phyloP scores from a whole-genome alignment of 2,329 filamentous ascomycete species.

The Curvularia sp. region DNA sequence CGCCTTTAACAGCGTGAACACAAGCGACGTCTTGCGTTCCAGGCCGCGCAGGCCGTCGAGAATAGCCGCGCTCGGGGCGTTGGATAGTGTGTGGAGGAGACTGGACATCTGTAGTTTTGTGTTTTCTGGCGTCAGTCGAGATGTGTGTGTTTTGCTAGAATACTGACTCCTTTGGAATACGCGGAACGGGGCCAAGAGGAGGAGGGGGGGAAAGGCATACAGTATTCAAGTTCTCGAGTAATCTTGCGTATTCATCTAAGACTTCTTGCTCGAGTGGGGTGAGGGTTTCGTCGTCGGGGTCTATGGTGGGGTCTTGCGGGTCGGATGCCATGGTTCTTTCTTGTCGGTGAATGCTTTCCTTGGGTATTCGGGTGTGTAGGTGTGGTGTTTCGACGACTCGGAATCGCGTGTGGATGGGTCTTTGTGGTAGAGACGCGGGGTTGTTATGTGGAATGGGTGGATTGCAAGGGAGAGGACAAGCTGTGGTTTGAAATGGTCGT shows the following conservation, averaged over 20 bases:
- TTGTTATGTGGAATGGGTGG: neutral
- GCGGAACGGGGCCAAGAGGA: neutral
- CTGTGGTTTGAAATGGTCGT: neutral
- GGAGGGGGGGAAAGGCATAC: constrained; percentile 55
- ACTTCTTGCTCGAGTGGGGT: constrained; percentile 90
- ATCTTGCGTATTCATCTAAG: constrained; percentile 86
- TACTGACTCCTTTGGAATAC: too few relatives aligned
- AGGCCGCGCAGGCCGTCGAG: constrained; percentile 85
- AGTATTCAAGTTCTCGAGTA: constrained; percentile 90
- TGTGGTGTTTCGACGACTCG: neutral
- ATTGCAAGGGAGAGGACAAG: neutral
- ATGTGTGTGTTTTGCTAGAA: too few relatives aligned
- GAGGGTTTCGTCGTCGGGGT: constrained; percentile 52
- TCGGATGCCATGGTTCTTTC: constrained; percentile 23
- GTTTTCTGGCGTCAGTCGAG: neutral
- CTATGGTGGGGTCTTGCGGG: constrained; percentile 16
- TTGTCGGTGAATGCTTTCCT: neutral
- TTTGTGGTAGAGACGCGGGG: neutral
- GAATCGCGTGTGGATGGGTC: neutral
- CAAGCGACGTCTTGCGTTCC: constrained; percentile 91
- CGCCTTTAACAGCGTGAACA: constrained; percentile 95
- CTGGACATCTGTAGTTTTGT: constrained; percentile 55
- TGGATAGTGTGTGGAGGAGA: constrained; percentile 71
- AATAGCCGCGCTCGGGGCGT: constrained; percentile 71
- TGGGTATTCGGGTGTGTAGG: neutral